Base-by-base conservation (phyloP, 176 grass and related monocot species). In the Lolium rigidum region DNA sequence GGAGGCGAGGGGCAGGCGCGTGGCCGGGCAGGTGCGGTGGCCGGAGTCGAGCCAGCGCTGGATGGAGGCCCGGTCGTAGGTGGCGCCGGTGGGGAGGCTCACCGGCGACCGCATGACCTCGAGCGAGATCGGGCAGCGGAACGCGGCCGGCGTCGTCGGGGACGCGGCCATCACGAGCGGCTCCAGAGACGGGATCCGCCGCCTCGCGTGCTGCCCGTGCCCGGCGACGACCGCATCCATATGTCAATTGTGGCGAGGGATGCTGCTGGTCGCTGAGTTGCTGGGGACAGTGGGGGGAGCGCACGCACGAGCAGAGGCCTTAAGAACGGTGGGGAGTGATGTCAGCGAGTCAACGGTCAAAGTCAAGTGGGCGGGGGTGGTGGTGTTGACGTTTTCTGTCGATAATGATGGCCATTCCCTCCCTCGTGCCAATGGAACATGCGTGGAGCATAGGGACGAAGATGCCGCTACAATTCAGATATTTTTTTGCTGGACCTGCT, bases 81-180 rank as follows among this genome's bases (percentile, higher is more conserved):
- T 97, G 4, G 90, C 90, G 46, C 94, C 94, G 14, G 92, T 94
- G 46, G 83, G 85, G 18, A 94, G 90, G 83, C 92, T 94, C 12
- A 94, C 92, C 7, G 90, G 92, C 11, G 92, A 94, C 43, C 82
- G 82, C 94, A 97, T 97, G 71, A 97, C 94, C 74, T 97, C 94
- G n/a, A 97, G 86, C 1, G 94, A 97, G 74, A 97, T 97, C 46
- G 90, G 94, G 88, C 94, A 97, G 14, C 90, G 86, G 83, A 97
- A 97, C 44, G 87, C 84, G 8, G 89, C 89, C 3, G 92, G 91
- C 20, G 91, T 86, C 26, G 79, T 81, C 38, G 93, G 26, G 1
- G 90, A 55, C 9, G 58, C 54, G n/a, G 87, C 80, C 70, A 74
- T 90, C 54, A 92, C 85, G 51, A 91, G 81, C 0, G 85, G 85